phyloP scores from a whole-genome alignment of 139 green algal genomes.

The Picochlorum sp. region DNA sequence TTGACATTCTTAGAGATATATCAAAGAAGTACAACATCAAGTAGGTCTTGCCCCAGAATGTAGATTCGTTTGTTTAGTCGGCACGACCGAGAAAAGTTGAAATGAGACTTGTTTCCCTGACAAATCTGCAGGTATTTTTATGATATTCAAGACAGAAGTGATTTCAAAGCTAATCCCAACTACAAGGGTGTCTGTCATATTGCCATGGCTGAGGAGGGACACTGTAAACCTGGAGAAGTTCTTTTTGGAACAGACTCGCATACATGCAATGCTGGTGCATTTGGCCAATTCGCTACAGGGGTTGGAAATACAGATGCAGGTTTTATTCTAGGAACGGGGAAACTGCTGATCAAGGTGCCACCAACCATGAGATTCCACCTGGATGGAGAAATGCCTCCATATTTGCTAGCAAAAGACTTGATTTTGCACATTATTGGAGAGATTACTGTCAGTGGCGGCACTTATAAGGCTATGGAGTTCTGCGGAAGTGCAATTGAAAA shows the following conservation, averaged over 20 bases:
- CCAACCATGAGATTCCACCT: constrained; percentile 88
- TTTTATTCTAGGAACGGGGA: constrained; percentile 94
- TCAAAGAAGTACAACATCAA: constrained; percentile 78
- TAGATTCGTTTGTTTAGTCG: background rate
- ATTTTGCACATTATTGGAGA: constrained; percentile 96
- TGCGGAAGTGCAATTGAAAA: constrained; percentile 54
- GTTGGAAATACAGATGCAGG: constrained; percentile 94
- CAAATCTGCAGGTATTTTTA: constrained; percentile 86
- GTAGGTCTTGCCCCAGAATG: background rate
- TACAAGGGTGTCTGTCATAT: constrained; percentile 97
- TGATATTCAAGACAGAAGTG: constrained; percentile 77
- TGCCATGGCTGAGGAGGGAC: constrained; percentile 76
- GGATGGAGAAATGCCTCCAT: constrained; percentile 89
- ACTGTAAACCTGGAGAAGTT: constrained; percentile 65
- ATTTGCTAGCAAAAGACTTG: constrained; percentile 83
- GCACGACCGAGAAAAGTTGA: too few species aligned
- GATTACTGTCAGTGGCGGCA: constrained; percentile 68
- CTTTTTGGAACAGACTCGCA: constrained; percentile 96
- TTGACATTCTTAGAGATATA: constrained; percentile 75
- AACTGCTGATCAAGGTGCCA: constrained; percentile 92
- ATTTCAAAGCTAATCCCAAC: constrained; percentile 92
- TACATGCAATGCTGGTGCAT: constrained; percentile 93
- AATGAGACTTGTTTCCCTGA: too few species aligned
- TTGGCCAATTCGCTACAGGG: constrained; percentile 91
- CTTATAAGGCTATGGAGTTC: constrained; percentile 88